A percentile compares a stretch with the other conserved stretches of the same genome.
Evolutionary conservation across 495 filamentous ascomycete genomes (phyloP).

Genomic region (Acidiella bohemica): DNA sequence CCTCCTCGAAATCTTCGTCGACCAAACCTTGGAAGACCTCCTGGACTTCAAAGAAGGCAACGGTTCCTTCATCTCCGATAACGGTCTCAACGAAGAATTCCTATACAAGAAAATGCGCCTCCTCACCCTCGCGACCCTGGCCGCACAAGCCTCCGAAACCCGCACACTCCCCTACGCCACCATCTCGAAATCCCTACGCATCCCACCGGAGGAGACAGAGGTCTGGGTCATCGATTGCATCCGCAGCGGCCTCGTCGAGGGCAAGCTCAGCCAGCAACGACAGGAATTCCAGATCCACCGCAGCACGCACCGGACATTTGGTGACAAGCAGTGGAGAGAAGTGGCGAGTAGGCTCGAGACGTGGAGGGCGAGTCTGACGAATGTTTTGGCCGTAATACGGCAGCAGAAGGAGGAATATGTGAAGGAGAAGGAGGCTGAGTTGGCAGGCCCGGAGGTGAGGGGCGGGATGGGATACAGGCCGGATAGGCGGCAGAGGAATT

Average conservation of each 20-base stretch:
- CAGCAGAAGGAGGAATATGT: constrained; percentile 59
- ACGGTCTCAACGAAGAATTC: constrained; percentile 46
- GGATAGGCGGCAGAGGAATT: constrained; percentile 15
- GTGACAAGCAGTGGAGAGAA: constrained; percentile 95
- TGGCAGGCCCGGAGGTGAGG: constrained; percentile 38
- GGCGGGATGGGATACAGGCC: constrained; percentile 14
- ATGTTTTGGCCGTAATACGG: constrained; percentile 61
- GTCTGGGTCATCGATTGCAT: constrained; percentile 98
- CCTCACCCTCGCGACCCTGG: constrained; percentile 78
- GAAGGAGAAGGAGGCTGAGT: constrained; percentile 44
- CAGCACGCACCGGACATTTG: constrained; percentile 88
- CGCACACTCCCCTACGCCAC: constrained; percentile 72
- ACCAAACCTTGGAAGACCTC: constrained; percentile 86
- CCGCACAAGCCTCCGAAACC: constrained; percentile 56
- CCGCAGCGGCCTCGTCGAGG: constrained; percentile 84
- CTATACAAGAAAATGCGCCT: constrained; percentile 85
- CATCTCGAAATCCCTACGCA: constrained; percentile 70
- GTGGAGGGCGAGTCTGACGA: constrained; percentile 66
- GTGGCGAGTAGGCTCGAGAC: constrained; percentile 76
- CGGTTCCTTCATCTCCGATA: constrained; percentile 63
- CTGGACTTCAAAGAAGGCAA: constrained; percentile 81
- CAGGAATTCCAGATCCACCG: constrained; percentile 88
- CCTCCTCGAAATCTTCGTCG: constrained; percentile 86
- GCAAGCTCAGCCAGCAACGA: constrained; percentile 80
- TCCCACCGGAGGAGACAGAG: constrained; percentile 73